phyloP scores from a whole-genome alignment of 2,329 filamentous ascomycete species.

The Seiridium unicorne region DNA sequence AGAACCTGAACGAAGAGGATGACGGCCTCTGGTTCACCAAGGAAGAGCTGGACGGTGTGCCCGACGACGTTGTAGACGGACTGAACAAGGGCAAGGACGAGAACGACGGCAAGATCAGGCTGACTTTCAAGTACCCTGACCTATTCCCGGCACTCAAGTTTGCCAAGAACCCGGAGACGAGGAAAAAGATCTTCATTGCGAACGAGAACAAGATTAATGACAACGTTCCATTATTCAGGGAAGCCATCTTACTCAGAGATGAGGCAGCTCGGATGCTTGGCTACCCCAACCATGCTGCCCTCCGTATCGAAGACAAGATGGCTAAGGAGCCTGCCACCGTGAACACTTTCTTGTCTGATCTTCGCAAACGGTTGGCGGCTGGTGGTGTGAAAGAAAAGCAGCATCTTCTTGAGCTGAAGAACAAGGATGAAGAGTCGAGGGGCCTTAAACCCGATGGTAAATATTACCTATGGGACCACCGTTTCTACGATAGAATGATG shows the following conservation, averaged over 20 bases:
- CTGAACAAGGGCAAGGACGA: conserved; percentile 71
- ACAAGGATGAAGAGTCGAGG: conserved; percentile 61
- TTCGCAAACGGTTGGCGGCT: conserved; percentile 63
- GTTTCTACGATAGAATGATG: conserved; percentile 78
- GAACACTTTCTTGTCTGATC: conserved; percentile 68
- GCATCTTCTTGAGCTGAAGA: conserved; percentile 72
- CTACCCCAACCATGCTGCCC: conserved; percentile 73
- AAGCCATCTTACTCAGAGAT: conserved; percentile 72
- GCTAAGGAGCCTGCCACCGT: conserved; percentile 74
- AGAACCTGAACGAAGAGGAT: conserved; percentile 80
- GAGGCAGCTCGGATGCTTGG: conserved; percentile 75
- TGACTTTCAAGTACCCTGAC: conserved; percentile 83
- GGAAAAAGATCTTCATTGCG: conserved; percentile 66
- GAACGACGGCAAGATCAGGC: conserved; percentile 70
- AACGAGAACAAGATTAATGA: conserved; percentile 79
- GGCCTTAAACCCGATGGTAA: conserved; percentile 61
- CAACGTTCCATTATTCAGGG: conserved; percentile 72
- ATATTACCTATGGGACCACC: conserved; percentile 81
- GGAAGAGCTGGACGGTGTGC: conserved; percentile 73
- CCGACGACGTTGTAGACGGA: conserved; percentile 62
- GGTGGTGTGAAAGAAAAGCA: conserved; percentile 70
- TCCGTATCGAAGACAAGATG: conserved; percentile 82
- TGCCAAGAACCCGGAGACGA: conserved; percentile 66
- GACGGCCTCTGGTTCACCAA: conserved; percentile 77
- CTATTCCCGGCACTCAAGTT: conserved; percentile 78